A percentile compares a stretch with the other conserved stretches of the same genome.
Conservation (phyloP, 768 basidiomycete genomes). For the Trametes coccinea region DNA sequence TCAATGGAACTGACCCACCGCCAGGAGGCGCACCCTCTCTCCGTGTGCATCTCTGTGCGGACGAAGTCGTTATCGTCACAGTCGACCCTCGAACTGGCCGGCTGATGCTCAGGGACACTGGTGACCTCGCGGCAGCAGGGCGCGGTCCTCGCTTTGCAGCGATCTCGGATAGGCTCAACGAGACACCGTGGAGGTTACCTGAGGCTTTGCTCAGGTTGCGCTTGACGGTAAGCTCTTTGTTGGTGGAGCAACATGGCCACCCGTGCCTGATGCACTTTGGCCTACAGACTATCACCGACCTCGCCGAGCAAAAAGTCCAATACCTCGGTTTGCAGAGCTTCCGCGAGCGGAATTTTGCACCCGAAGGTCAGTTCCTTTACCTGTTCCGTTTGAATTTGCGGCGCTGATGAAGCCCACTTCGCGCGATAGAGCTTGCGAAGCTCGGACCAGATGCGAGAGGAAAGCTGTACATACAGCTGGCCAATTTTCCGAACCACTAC, state of each 20-base stretch:
- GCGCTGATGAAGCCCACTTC: background rate
- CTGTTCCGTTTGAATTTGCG: background rate
- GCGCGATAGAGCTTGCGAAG: conserved; percentile 60
- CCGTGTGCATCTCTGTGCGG: conserved; percentile 70
- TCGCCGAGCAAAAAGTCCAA: conserved; percentile 82
- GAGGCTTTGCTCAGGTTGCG: conserved; percentile 61
- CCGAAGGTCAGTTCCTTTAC: conserved; percentile 49
- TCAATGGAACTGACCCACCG: too few relatives aligned
- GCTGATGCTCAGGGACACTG: conserved; percentile 76
- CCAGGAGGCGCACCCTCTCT: conserved; percentile 59
- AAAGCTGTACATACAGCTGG: conserved; percentile 73
- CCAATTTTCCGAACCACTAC: conserved; percentile 78
- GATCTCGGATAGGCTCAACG: conserved; percentile 65
- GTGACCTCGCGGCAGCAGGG: conserved; percentile 74
- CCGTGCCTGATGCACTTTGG: background rate
- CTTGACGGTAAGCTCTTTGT: conserved; percentile 50
- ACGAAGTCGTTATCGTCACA: conserved; percentile 73
- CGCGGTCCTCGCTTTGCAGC: conserved; percentile 64
- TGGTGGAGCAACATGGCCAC: too few relatives aligned
- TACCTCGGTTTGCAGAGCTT: conserved; percentile 81
- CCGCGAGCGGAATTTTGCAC: conserved; percentile 64
- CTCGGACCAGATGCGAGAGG: conserved; percentile 64
- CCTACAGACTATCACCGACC: conserved; percentile 76
- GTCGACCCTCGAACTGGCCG: conserved; percentile 81
- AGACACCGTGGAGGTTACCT: conserved; percentile 60